These are phyloP conservation scores for Ehretia macrophylla DNA, from an alignment of 257 asterid genomes.

Conservation along the genomic window DNA sequence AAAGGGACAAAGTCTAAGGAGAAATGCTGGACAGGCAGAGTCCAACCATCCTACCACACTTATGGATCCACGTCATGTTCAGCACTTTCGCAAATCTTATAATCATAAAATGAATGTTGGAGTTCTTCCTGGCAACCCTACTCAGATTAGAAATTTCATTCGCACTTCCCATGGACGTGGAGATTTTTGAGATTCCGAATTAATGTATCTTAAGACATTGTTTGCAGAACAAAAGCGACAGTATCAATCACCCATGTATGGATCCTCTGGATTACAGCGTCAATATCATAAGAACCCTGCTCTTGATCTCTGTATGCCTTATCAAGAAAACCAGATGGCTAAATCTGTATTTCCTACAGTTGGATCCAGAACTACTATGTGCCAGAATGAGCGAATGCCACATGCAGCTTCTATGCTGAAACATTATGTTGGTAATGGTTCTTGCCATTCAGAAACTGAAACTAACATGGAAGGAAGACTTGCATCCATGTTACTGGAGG, in stretches of 20 bases:
- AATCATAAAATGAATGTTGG: constrained; percentile 30
- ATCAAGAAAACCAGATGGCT: constrained; percentile 29
- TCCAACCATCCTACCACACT: constrained; percentile 35
- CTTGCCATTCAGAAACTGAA: constrained; percentile 34
- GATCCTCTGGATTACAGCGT: constrained; percentile 30
- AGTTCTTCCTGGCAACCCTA: constrained; percentile 27
- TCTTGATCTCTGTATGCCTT: constrained; percentile 24
- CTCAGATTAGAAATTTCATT: constrained; percentile 33
- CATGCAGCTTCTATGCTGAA: constrained; percentile 28
- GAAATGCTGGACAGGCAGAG: constrained; percentile 34
- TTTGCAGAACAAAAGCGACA: constrained; percentile 56
- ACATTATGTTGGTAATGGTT: constrained; percentile 28
- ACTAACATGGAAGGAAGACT: constrained; percentile 38
- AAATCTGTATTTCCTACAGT: constrained; percentile 29
- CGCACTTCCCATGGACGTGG: constrained; percentile 34
- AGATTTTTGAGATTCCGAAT: constrained; percentile 57
- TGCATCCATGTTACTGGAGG: constrained; percentile 43
- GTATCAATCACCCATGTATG: constrained; percentile 34
- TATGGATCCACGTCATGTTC: constrained; percentile 41
- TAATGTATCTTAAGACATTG: constrained; percentile 60
- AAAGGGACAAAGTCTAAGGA: constrained; percentile 39
- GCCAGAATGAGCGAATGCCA: too few species aligned
- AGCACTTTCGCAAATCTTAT: constrained; percentile 33
- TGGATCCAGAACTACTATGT: constrained; percentile 34
- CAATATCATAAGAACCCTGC: constrained; percentile 35